Conservation (phyloP, 352 stramenopile species). For the Thalassiosira pacifica region DNA sequence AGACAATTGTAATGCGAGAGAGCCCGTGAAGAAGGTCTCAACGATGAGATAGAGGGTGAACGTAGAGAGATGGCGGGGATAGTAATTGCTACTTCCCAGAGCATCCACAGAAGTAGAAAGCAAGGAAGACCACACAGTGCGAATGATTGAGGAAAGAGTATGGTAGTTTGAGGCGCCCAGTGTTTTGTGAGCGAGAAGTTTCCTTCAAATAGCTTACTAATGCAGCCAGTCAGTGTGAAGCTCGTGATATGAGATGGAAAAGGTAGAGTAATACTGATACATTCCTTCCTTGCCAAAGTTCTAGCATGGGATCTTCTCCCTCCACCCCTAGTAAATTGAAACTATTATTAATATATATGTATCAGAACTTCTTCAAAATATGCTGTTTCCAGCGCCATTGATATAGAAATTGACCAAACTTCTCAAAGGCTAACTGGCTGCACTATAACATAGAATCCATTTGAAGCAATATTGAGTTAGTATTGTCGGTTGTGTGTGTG, state of each 20-base stretch:
- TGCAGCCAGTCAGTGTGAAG: too few relatives aligned
- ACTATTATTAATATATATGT: slow-evolving; percentile 6
- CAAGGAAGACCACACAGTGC: too few relatives aligned
- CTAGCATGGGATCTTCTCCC: background rate
- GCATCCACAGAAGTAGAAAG: background rate
- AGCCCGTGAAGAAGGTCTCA: slow-evolving; percentile 75
- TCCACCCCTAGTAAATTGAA: background rate
- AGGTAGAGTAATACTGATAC: background rate
- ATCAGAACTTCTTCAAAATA: background rate
- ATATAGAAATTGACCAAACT: slow-evolving; percentile 4
- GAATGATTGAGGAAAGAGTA: too few relatives aligned
- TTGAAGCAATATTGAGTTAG: too few relatives aligned
- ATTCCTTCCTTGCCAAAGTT: too few relatives aligned
- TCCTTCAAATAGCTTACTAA: too few relatives aligned
- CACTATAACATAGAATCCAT: background rate
- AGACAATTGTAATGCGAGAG: slow-evolving; percentile 58
- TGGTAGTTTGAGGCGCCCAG: too few relatives aligned
- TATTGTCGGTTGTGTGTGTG: background rate
- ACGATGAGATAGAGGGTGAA: slow-evolving; percentile 69
- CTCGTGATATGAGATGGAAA: too few relatives aligned
- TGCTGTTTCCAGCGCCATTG: background rate
- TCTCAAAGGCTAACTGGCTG: background rate
- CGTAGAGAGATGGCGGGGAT: background rate
- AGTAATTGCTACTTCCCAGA: background rate
- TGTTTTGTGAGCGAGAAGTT: too few relatives aligned